These are phyloP conservation scores for Auricularia heimuer DNA, from an alignment of 768 basidiomycete genomes.

Conservation along the genomic window DNA sequence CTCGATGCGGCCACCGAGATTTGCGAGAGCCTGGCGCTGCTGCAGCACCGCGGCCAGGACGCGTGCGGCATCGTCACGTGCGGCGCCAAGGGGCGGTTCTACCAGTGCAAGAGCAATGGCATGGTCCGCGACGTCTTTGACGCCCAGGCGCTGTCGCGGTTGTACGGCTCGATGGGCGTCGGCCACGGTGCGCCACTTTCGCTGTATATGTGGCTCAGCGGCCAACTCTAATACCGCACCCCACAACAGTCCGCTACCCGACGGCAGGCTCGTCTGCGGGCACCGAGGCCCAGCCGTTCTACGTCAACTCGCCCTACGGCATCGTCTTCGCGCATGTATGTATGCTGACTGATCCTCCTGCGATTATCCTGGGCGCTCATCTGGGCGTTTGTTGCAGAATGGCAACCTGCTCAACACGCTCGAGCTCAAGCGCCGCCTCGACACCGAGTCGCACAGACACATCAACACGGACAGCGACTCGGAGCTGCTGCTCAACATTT, in stretches of 20 bases:
- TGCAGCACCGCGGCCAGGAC: constrained; percentile 97
- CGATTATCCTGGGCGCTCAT: neutral
- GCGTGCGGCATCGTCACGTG: constrained; percentile 97
- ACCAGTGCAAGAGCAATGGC: constrained; percentile 97
- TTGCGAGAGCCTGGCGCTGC: constrained; percentile 85
- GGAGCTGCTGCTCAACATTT: constrained; percentile 92
- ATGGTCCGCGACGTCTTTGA: constrained; percentile 99
- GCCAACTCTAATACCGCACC: constrained; percentile 5
- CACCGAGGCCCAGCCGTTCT: constrained; percentile 97
- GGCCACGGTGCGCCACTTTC: constrained; percentile 64
- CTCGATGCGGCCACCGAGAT: constrained; percentile 78
- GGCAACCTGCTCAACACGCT: constrained; percentile 94
- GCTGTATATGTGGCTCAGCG: neutral
- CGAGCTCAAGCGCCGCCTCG: constrained; percentile 83
- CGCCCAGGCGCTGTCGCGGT: constrained; percentile 55
- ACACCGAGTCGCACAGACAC: constrained; percentile 91
- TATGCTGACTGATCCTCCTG: constrained; percentile 11
- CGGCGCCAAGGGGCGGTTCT: constrained; percentile 88
- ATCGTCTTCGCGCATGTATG: constrained; percentile 95
- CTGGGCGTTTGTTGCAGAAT: constrained; percentile 46
- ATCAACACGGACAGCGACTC: constrained; percentile 99
- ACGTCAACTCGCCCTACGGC: constrained; percentile 99
- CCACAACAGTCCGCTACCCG: constrained; percentile 77
- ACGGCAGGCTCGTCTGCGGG: constrained; percentile 96
- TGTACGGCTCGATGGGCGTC: constrained; percentile 93